phyloP scores from a whole-genome alignment of 1,139 yeast genomes.

The Kluyveromyces sp. region DNA sequence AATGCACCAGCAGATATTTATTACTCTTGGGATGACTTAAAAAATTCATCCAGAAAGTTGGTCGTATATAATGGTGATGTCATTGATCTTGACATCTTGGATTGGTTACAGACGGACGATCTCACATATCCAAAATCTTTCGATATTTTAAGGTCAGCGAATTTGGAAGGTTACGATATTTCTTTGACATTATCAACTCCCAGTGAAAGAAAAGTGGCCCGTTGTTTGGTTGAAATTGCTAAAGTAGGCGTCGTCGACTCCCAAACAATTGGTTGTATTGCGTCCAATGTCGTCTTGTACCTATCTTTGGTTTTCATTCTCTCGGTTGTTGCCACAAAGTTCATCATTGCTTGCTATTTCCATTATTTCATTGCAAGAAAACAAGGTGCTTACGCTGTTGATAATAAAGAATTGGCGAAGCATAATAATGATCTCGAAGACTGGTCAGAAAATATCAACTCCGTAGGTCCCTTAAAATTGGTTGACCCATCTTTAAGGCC shows the following conservation, averaged over 20 bases:
- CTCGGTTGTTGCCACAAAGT: conserved; percentile 68
- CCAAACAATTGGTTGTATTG: conserved; percentile 92
- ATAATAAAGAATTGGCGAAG: conserved; percentile 44
- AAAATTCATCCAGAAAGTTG: conserved; percentile 61
- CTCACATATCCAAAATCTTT: conserved; percentile 67
- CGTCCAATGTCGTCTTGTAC: conserved; percentile 74
- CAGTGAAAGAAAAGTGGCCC: conserved; percentile 61
- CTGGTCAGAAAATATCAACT: conserved; percentile 58
- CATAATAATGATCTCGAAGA: conserved; percentile 62
- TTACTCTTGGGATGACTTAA: conserved; percentile 85
- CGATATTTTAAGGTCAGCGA: conserved; percentile 51
- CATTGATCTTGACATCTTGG: conserved; percentile 64
- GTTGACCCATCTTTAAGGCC: conserved; percentile 37
- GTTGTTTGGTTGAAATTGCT: conserved; percentile 79
- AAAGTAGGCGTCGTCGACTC: conserved; percentile 88
- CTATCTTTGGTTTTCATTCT: conserved; percentile 78
- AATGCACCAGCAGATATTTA: conserved; percentile 66
- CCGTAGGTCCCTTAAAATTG: conserved; percentile 49
- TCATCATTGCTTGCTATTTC: conserved; percentile 80
- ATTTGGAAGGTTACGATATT: conserved; percentile 69
- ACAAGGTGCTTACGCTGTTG: conserved; percentile 70
- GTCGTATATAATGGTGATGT: conserved; percentile 87
- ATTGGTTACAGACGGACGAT: conserved; percentile 66
- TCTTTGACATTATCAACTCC: conserved; percentile 68
- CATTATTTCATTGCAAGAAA: conserved; percentile 70